A percentile compares a stretch with the other conserved stretches of the same genome.
These are phyloP conservation scores for Hysterangium stoloniferum DNA, from an alignment of 768 basidiomycete species.

Conservation along the genomic window DNA sequence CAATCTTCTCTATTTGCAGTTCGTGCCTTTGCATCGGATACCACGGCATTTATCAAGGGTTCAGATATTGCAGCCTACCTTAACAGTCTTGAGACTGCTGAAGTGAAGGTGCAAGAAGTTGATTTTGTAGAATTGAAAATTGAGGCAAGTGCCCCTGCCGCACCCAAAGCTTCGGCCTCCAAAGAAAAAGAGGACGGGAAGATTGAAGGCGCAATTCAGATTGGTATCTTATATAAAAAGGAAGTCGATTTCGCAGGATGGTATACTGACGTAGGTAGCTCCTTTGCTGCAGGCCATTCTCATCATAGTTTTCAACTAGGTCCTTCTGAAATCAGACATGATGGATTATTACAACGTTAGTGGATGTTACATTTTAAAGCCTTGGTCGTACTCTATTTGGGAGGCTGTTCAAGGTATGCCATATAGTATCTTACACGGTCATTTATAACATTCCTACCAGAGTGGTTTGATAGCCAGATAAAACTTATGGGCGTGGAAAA, in stretches of 20 bases:
- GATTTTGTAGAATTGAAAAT: conserved; percentile 61
- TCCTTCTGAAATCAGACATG: conserved; percentile 98
- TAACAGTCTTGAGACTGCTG: conserved; percentile 58
- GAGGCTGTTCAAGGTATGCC: conserved; percentile 81
- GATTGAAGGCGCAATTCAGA: conserved; percentile 83
- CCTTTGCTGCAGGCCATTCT: conserved; percentile 21
- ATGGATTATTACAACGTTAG: conserved; percentile 98
- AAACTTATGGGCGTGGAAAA: conserved; percentile 94
- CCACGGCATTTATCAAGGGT: conserved; percentile 75
- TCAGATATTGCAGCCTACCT: conserved; percentile 68
- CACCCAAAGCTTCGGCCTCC: conserved; percentile 24
- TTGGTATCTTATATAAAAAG: conserved; percentile 93
- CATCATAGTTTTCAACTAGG: conserved; percentile 47
- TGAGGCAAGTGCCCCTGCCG: conserved; percentile 29
- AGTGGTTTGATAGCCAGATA: conserved; percentile 91
- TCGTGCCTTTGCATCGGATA: conserved; percentile 60
- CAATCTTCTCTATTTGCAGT: conserved; percentile 65
- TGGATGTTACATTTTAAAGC: conserved; percentile 97
- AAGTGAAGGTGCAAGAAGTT: conserved; percentile 58
- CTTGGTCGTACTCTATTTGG: conserved; percentile 98
- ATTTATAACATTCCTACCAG: conserved; percentile 29
- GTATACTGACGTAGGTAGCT: conserved; percentile 74
- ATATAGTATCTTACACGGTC: background rate
- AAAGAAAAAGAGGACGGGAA: conserved; percentile 70
- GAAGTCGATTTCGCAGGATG: conserved; percentile 91